A percentile compares a stretch with the other conserved stretches of the same genome.
Conservation (phyloP, 2,329 filamentous ascomycete species). For the Nemania sp. region DNA sequence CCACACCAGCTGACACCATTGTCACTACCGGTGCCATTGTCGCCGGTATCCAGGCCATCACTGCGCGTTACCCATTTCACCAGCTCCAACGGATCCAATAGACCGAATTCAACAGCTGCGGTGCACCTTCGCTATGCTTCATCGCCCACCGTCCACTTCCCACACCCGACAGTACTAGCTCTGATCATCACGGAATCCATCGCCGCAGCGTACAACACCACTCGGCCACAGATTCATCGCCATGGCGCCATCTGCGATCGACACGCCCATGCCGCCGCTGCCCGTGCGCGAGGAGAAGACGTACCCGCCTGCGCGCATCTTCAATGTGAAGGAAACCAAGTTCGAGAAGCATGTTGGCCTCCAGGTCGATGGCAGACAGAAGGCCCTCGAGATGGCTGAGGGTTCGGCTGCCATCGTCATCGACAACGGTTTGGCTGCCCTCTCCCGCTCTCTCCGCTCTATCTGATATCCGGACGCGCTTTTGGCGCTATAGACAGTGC, state of each 20-base stretch:
- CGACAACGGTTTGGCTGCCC: slow-evolving; percentile 76
- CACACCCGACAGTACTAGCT: not conserved
- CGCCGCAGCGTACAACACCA: not conserved
- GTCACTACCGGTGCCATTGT: no score
- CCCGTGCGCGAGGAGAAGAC: slow-evolving; percentile 48
- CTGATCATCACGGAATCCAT: not conserved
- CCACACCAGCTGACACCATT: no score
- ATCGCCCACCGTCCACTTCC: no score
- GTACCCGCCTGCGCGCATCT: slow-evolving; percentile 59
- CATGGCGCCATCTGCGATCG: slow-evolving; percentile 60
- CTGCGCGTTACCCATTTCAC: no score
- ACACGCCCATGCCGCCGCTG: slow-evolving; percentile 44
- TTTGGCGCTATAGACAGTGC: not conserved
- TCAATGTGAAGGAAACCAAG: slow-evolving; percentile 63
- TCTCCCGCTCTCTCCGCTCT: no score
- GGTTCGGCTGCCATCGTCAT: slow-evolving; percentile 84
- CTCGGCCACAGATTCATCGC: slow-evolving; percentile 23
- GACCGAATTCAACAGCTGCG: no score
- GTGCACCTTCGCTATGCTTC: no score
- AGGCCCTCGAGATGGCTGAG: slow-evolving; percentile 60
- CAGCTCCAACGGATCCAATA: no score
- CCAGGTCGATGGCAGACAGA: slow-evolving; percentile 69
- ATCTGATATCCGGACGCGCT: no score
- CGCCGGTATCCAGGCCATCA: no score
- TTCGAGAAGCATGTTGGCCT: slow-evolving; percentile 60